Evolutionary conservation across 2,329 filamentous ascomycete genomes (phyloP), one percentile per base, ranked within the genome.

Genomic region (Aspergillus ustus): DNA sequence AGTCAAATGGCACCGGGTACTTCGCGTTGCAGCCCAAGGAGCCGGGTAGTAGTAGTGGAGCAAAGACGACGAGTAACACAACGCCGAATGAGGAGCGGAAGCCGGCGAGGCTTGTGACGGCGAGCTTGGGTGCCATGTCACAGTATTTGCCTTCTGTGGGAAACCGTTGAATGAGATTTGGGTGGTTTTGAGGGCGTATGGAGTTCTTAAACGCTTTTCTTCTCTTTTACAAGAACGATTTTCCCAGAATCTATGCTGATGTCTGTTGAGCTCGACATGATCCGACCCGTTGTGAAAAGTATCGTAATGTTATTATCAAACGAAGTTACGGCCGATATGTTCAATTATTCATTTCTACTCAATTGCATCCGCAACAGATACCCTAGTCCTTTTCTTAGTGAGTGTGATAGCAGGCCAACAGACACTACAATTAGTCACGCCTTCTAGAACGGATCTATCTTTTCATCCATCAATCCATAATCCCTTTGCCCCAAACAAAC

Each of bases 71-170:
- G 4, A 50, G 54, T 31, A 57, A 61, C 25, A 53, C 59, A 31
- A 58, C 59, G 2, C 54, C 59, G 25, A 54, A 54, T 19, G 59
- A 61, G 20, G 59, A 61, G 31, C 43, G 59, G 9, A 61, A 58
- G 17, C 44, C 49, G 15, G 44, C 45, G 20, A 58, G 43, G 51
- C n/a, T n/a, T 29, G 15, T 22, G 6, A 20, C 19, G 8, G 22
- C 19, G 7, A 22, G 22, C 6, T 13, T 28, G 25, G 31, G n/a
- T 37, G 44, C n/a, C 9, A 19, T 34, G 19, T 25, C 44, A 8
- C 44, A 56, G 15, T 44, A 48, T 7, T 31, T 57, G 13, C 45
- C 45, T 20, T 29, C 45, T 20, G 9, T 57, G 15, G 45, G 20
- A 6, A 29, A 43, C 46, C 25, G 46, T 19, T 57, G 46, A 44